Evolutionary conservation across 1,139 yeast genomes (phyloP), one percentile per base, ranked within the genome.

Genomic region (Candida sp.): DNA sequence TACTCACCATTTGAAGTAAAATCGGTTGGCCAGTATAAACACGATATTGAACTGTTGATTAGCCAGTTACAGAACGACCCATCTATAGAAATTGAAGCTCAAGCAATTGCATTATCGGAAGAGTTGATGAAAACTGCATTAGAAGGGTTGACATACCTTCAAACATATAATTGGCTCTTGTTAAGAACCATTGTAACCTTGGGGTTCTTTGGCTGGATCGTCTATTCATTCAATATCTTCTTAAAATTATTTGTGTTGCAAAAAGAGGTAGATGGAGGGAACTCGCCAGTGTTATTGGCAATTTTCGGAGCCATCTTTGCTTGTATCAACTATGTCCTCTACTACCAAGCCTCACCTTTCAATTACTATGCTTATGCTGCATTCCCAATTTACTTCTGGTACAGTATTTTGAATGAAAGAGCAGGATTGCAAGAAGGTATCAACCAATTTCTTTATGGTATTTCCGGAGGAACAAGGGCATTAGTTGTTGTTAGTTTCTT

Each of bases 201-300:
- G 4, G 99, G 99, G 0, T 95, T 91, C 62, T 61, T 91, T 49
- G 99, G 99, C 2, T 95, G 98, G 98, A 91, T 93, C 56, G 67
- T 82, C 2, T 93, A 84, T 58, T 87, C 98, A 0, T 83, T 88
- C 56, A 79, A 81, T 42, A 75, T 90, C 21, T 93, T 91, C 63
- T 71, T 93, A 60, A 84, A 86, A 53, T 63, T 87, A 47, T 93
- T 88, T 61, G 84, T 93, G 25, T 64, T 87, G 43, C 57, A 58
- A 29, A 41, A 40, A 21, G 43, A 48, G 6, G 21, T 36, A 22
- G 33, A 40, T 3, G 41, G 47, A n/a, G 27, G 33, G 6, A 32
- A 41, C 12, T 48, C 52, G 6, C 22, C 43, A 4, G 22, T 44
- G 8, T 43, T 47, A 8, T 36, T 40, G 9, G 44, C 41, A 0